Evolutionary conservation across 805 yeast genomes (phyloP).

Genomic region (Barnettozyma sucrosica): DNA sequence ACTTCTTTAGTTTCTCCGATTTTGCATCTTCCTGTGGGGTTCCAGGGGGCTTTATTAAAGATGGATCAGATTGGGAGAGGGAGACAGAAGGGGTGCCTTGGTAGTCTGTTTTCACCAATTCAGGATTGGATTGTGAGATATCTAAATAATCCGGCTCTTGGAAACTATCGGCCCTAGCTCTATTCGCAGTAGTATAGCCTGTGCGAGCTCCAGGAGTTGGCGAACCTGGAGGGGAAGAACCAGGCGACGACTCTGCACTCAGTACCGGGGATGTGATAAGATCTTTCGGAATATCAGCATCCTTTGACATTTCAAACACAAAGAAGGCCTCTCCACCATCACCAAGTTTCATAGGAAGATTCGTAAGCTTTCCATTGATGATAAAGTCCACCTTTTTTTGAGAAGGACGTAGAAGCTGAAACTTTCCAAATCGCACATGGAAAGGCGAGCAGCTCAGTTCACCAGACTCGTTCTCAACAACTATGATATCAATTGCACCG

Average conservation of each 20-base stretch:
- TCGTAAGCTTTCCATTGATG: slow-evolving; percentile 76
- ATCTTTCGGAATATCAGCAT: slow-evolving; percentile 59
- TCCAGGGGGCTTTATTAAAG: slow-evolving; percentile 8
- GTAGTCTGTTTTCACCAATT: slow-evolving; percentile 3
- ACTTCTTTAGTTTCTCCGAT: slow-evolving; percentile 52
- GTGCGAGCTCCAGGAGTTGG: slow-evolving; percentile 10
- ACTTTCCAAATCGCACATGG: slow-evolving; percentile 93
- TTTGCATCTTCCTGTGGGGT: slow-evolving; percentile 34
- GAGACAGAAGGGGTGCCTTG: not conserved
- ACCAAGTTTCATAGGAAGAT: slow-evolving; percentile 91
- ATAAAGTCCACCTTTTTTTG: slow-evolving; percentile 89
- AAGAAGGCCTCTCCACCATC: slow-evolving; percentile 98
- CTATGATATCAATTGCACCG: slow-evolving; percentile 96
- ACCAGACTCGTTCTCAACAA: slow-evolving; percentile 80
- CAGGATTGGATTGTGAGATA: slow-evolving; percentile 27
- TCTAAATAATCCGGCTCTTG: slow-evolving; percentile 49
- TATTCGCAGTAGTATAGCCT: not conserved
- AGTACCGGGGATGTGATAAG: slow-evolving; percentile 40
- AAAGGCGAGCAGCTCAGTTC: slow-evolving; percentile 88
- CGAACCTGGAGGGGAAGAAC: slow-evolving; percentile 21
- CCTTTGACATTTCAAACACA: slow-evolving; percentile 78
- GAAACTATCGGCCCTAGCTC: slow-evolving; percentile 10
- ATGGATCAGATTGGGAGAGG: slow-evolving; percentile 11
- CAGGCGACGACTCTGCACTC: slow-evolving; percentile 22
- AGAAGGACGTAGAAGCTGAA: slow-evolving; percentile 86